Evolutionary conservation across 208 protist genomes (phyloP).

Genomic region (Leishmania amazonensis): DNA sequence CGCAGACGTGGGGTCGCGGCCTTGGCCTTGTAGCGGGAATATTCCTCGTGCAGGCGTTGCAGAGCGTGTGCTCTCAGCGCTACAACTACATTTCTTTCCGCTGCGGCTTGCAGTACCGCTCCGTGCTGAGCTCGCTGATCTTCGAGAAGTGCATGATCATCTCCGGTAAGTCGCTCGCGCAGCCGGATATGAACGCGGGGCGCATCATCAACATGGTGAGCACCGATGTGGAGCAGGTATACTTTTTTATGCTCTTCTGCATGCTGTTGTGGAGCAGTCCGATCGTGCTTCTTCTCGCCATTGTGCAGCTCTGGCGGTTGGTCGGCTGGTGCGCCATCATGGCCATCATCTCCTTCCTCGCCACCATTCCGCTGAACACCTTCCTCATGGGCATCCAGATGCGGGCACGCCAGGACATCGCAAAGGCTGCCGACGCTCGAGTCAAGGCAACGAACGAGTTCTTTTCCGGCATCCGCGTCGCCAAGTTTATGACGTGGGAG

Average conservation of each 20-base stretch:
- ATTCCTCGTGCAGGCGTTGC: constrained; percentile 45
- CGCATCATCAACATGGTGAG: constrained; percentile 92
- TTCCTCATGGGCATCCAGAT: constrained; percentile 46
- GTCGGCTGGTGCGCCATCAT: constrained; percentile 76
- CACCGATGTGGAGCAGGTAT: constrained; percentile 61
- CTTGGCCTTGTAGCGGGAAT: constrained; percentile 43
- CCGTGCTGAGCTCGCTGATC: constrained; percentile 62
- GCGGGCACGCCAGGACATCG: constrained; percentile 20
- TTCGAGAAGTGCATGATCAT: constrained; percentile 86
- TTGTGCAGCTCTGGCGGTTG: constrained; percentile 49
- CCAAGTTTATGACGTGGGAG: constrained; percentile 95
- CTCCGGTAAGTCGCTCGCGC: constrained; percentile 37
- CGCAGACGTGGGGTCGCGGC: constrained; percentile 35
- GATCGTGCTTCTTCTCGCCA: constrained; percentile 61
- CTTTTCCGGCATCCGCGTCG: constrained; percentile 90
- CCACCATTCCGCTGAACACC: constrained; percentile 71
- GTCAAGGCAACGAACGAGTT: constrained; percentile 93
- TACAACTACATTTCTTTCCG: constrained; percentile 54
- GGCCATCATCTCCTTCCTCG: constrained; percentile 63
- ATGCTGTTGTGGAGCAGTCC: constrained; percentile 61
- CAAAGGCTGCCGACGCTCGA: constrained; percentile 76
- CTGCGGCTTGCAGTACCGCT: constrained; percentile 53
- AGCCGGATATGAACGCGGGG: constrained; percentile 81
- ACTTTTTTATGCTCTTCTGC: constrained; percentile 45
- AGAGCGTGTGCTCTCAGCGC: constrained; percentile 51